Evolutionary conservation across 176 grass and related monocot genomes (phyloP), one percentile per base, ranked within the genome.

Genomic region (Rhynchospora breviuscula): DNA sequence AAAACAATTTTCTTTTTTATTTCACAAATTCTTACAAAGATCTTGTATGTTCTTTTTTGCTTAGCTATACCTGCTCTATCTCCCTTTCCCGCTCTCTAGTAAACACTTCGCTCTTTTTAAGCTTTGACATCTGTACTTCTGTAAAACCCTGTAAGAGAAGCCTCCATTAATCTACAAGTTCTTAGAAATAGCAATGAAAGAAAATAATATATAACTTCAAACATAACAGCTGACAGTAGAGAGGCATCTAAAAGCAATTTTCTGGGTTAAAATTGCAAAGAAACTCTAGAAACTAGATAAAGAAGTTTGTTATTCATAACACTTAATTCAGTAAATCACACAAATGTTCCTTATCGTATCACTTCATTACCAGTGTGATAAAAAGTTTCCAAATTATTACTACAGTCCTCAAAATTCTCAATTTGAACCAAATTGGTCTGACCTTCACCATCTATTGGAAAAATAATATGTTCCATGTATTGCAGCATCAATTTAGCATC

Each of bases 71-170:
- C 90, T 98, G 95, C 58, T 89, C 84, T 19, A 99, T 96, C 82
- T 99, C 97, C 86, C 93, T 91, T 80, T 99, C 97, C 85, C 97
- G 92, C 88, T 93, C 97, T 90, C 97, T 99, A 25, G 93, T 99
- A 72, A 92, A 92, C 7, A 89, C 91, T 85, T 99, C 93, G 2
- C 93, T 99, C 87, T 92, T 93, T 86, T 99, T 96, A 54, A 99
- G 80, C 86, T 90, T 99, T 83, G 97, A 91, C 89, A 92, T 89
- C 71, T 93, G 93, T 88, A 92, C 57, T 59, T 99, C 97, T n/a
- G 89, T 89, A 84, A 99, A 96, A 88, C 93, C 97, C 97, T 99
- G 81, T 56, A 77, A 86, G 51, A 47, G n/a, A 87, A 89, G 25
- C 53, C 35, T 78, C 11, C 8, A 47, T 10, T 78, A 11, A 64